Conservation (phyloP, 208 protist species). For the Leishmania mexicana region DNA sequence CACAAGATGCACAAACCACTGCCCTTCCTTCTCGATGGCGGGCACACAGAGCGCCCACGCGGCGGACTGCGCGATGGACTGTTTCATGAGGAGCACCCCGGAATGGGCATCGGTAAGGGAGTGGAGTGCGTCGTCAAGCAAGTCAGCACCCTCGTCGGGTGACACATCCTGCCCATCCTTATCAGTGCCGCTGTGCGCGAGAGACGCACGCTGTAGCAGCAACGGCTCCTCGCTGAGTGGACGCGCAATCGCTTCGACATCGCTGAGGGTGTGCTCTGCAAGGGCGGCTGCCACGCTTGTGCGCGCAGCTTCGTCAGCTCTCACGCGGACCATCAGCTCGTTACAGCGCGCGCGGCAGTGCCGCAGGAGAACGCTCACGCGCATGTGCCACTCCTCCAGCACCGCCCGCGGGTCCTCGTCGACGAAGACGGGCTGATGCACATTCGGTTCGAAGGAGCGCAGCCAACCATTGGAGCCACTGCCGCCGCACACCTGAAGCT, state of each 20-base stretch:
- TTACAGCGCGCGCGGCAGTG: slow-evolving; percentile 58
- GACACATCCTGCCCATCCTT: background rate
- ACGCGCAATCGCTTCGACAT: slow-evolving; percentile 49
- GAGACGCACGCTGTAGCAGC: slow-evolving; percentile 43
- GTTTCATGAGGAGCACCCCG: slow-evolving; percentile 12
- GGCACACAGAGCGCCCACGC: slow-evolving; percentile 29
- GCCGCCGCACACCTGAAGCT: slow-evolving; percentile 59
- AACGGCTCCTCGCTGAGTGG: slow-evolving; percentile 50
- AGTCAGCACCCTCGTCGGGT: background rate
- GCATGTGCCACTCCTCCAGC: slow-evolving; percentile 85
- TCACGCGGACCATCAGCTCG: slow-evolving; percentile 34
- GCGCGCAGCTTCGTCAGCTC: slow-evolving; percentile 36
- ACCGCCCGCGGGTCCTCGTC: slow-evolving; percentile 51
- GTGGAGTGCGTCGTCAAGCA: slow-evolving; percentile 43
- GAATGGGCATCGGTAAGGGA: slow-evolving; percentile 30
- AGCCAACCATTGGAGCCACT: slow-evolving; percentile 69
- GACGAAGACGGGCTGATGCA: slow-evolving; percentile 40
- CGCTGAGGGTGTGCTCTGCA: slow-evolving; percentile 26
- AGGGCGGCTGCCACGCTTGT: slow-evolving; percentile 35
- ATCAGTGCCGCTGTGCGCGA: slow-evolving; percentile 11
- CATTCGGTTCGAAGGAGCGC: slow-evolving; percentile 54
- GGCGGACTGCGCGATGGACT: background rate
- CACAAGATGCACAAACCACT: slow-evolving; percentile 67
- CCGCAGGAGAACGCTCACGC: slow-evolving; percentile 75
- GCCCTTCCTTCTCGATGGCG: slow-evolving; percentile 52